Percentiles rank a stretch among this genome's conserved stretches.
Conservation (phyloP, 805 yeast genomes). For the Huiozyma naganishii region DNA sequence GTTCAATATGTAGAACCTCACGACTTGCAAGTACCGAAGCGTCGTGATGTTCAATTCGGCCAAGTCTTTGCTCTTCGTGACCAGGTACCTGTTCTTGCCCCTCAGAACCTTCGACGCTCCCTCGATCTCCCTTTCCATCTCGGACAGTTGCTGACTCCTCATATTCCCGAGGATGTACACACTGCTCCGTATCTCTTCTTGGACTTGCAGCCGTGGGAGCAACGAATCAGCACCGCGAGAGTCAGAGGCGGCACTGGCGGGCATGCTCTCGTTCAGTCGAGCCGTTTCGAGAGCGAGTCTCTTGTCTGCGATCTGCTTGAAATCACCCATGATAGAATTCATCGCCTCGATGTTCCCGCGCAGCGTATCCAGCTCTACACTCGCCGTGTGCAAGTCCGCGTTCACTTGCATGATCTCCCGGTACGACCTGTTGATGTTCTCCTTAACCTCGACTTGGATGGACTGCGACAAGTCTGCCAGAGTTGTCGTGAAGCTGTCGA, state of each 20-base stretch:
- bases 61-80: conserved; percentile 78
- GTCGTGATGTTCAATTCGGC: conserved; percentile 77
- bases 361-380: conserved; percentile 50
- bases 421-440: conserved; percentile 50
- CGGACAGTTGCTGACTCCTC: conserved; percentile 67
- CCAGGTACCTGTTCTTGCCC: conserved; percentile 54
- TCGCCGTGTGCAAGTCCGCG: conserved; percentile 51
- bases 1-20: conserved; percentile 66
- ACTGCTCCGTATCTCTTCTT: conserved; percentile 51
- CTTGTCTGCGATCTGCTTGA: conserved; percentile 51
- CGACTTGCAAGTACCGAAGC: conserved; percentile 65
- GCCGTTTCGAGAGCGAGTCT: conserved; percentile 36
- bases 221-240: conserved; percentile 10
- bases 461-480: conserved; percentile 38
- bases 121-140: conserved; percentile 71
- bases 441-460: conserved; percentile 48
- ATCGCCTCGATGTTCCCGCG: conserved; percentile 52
- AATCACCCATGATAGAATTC: conserved; percentile 45
- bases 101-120: conserved; percentile 41
- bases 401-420: conserved; percentile 50
- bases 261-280: no score
- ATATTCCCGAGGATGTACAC: conserved; percentile 63
- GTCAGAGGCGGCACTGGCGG: conserved; percentile 1
- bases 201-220: conserved; percentile 14
- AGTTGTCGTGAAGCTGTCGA: conserved; percentile 55